These are phyloP conservation scores for Podaxis sp. DNA, from an alignment of 768 basidiomycete species.

Conservation along the genomic window DNA sequence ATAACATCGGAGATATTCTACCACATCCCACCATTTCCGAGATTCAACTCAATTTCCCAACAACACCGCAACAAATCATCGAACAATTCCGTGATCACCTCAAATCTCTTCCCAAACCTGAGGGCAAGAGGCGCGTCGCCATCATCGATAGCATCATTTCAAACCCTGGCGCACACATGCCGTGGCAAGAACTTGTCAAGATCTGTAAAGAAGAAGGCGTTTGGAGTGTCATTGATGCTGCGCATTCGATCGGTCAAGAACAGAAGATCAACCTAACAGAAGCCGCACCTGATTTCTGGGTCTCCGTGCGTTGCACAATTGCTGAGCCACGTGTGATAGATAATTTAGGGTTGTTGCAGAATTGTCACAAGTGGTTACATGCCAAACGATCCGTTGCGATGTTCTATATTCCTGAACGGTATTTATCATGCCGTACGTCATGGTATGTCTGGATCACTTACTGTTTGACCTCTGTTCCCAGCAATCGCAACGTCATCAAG, in stretches of 20 bases:
- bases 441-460: background rate
- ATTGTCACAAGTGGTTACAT: slow-evolving; percentile 86
- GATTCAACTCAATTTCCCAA: slow-evolving; percentile 57
- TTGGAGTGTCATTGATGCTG: slow-evolving; percentile 69
- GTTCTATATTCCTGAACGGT: slow-evolving; percentile 70
- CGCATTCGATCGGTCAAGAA: slow-evolving; percentile 78
- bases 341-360: slow-evolving; percentile 36
- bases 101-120: slow-evolving; percentile 30
- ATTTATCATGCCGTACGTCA: background rate
- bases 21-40: slow-evolving; percentile 52
- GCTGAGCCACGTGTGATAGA: background rate
- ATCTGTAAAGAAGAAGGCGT: slow-evolving; percentile 66
- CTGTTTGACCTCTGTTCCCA: slow-evolving; percentile 22
- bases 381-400: slow-evolving; percentile 67
- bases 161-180: slow-evolving; percentile 59
- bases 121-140: slow-evolving; percentile 50
- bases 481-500: slow-evolving; percentile 65
- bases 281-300: slow-evolving; percentile 69
- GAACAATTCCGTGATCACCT: slow-evolving; percentile 41
- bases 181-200: slow-evolving; percentile 70
- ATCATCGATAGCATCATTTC: slow-evolving; percentile 65
- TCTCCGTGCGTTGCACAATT: slow-evolving; percentile 46
- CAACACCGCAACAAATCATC: slow-evolving; percentile 56
- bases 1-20: slow-evolving; percentile 52
- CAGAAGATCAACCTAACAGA: slow-evolving; percentile 55